A percentile compares a stretch with the other conserved stretches of the same genome.
Conservation (phyloP, 116 monocot species). For the Zostera marina region DNA sequence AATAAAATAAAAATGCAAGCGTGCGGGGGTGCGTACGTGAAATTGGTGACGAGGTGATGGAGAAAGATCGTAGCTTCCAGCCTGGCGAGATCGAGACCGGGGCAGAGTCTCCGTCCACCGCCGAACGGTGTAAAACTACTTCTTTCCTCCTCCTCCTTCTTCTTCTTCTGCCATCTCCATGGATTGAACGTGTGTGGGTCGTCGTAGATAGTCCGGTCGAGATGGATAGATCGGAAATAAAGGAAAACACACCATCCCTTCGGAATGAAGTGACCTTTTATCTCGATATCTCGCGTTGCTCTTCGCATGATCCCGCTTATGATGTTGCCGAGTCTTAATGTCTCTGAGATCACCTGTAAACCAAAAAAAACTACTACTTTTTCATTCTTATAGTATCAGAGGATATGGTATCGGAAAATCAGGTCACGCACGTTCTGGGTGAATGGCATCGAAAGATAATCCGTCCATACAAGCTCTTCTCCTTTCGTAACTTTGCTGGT, state of each 20-base stretch:
- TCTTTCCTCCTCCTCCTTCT: conserved; percentile 33
- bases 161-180: conserved; percentile 80
- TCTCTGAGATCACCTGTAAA: conserved; percentile 66
- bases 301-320: conserved; percentile 76
- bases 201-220: conserved; percentile 46
- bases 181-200: conserved; percentile 74
- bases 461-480: conserved; percentile 35
- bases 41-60: conserved; percentile 67
- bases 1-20: too few relatives aligned
- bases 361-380: neutral
- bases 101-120: conserved; percentile 88
- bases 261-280: conserved; percentile 79
- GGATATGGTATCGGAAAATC: neutral
- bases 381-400: too few relatives aligned
- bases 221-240: conserved; percentile 89
- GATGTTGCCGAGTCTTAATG: conserved; percentile 76
- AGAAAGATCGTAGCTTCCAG: conserved; percentile 91
- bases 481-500: conserved; percentile 12
- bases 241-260: conserved; percentile 87
- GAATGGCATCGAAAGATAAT: conserved; percentile 63
- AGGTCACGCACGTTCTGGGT: conserved; percentile 50
- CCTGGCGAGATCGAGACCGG: conserved; percentile 90
- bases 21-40: conserved; percentile 88
- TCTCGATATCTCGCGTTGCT: conserved; percentile 60
- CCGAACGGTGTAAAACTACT: conserved; percentile 78